These are phyloP conservation scores for Phoma herbarum DNA, from an alignment of 2,329 filamentous ascomycete genomes.

Conservation along the genomic window DNA sequence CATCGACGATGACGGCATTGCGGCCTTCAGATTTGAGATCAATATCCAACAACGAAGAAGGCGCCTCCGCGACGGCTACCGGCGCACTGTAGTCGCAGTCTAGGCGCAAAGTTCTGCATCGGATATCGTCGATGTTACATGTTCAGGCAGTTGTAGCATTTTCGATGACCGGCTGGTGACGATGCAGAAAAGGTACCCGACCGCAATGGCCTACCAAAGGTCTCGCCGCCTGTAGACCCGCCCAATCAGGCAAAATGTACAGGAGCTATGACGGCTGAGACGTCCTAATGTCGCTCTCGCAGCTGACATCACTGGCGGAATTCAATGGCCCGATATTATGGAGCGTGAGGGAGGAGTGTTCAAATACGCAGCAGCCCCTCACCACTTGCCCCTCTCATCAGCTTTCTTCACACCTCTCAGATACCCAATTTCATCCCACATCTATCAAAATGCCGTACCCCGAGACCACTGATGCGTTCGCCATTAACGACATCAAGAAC, in stretches of 20 bases:
- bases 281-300: slow-evolving; percentile 21
- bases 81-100: not conserved
- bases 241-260: slow-evolving; percentile 35
- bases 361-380: slow-evolving; percentile 43
- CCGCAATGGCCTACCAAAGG: slow-evolving; percentile 21
- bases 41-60: not conserved
- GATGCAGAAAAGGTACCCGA: slow-evolving; percentile 21
- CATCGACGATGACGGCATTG: slow-evolving; percentile 17
- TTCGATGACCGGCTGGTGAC: slow-evolving; percentile 42
- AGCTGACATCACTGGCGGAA: slow-evolving; percentile 49
- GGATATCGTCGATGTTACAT: slow-evolving; percentile 6
- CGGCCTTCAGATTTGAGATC: slow-evolving; percentile 6
- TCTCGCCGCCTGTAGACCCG: slow-evolving; percentile 8
- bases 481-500: slow-evolving; percentile 66
- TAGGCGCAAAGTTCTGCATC: slow-evolving; percentile 1
- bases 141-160: slow-evolving; percentile 1
- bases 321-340: slow-evolving; percentile 38
- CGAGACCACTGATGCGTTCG: slow-evolving; percentile 61
- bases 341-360: slow-evolving; percentile 29
- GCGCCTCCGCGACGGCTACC: not conserved
- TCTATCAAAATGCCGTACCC: slow-evolving; percentile 58
- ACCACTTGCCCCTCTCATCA: slow-evolving; percentile 26
- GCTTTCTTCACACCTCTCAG: slow-evolving; percentile 6
- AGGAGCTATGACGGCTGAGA: slow-evolving; percentile 26
- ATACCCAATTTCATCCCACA: slow-evolving; percentile 13